These are phyloP conservation scores for Beauveria pseudobassiana DNA, from an alignment of 2,329 filamentous ascomycete species.

Conservation along the genomic window DNA sequence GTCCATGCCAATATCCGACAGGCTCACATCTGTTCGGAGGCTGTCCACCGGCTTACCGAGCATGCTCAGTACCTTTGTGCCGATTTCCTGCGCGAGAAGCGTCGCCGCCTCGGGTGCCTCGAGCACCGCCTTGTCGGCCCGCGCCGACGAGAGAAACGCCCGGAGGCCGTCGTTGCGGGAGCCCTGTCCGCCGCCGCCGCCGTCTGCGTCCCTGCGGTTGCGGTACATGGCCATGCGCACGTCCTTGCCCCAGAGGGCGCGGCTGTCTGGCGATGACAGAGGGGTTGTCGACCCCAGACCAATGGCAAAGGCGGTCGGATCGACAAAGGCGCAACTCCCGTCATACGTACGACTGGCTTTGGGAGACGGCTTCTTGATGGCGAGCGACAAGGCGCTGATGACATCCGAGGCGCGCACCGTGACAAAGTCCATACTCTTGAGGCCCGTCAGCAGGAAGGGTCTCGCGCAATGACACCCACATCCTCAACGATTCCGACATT, in stretches of 20 bases:
- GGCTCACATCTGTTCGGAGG: slow-evolving; percentile 2
- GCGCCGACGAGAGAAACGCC: neutral
- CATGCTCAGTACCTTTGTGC: slow-evolving; percentile 11
- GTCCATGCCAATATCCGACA: slow-evolving; percentile 15
- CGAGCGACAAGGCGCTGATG: neutral
- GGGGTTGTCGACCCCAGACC: neutral
- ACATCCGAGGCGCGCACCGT: neutral
- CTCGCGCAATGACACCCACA: slow-evolving; percentile 24
- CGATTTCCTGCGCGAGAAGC: slow-evolving; percentile 10
- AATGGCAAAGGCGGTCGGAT: neutral
- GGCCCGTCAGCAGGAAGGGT: neutral
- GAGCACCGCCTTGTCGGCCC: neutral
- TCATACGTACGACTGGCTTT: neutral
- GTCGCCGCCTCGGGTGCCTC: neutral
- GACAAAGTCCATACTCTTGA: neutral
- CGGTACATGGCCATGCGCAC: neutral
- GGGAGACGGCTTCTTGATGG: neutral
- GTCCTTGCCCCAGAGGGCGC: neutral
- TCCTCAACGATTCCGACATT: slow-evolving; percentile 28
- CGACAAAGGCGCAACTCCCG: neutral
- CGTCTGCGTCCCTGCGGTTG: neutral
- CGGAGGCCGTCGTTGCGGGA: neutral
- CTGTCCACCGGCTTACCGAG: slow-evolving; percentile 12
- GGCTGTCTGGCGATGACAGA: neutral
- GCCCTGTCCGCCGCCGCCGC: neutral